Evolutionary conservation across 495 filamentous ascomycete genomes (phyloP).

Genomic region (Penicillium taxi): DNA sequence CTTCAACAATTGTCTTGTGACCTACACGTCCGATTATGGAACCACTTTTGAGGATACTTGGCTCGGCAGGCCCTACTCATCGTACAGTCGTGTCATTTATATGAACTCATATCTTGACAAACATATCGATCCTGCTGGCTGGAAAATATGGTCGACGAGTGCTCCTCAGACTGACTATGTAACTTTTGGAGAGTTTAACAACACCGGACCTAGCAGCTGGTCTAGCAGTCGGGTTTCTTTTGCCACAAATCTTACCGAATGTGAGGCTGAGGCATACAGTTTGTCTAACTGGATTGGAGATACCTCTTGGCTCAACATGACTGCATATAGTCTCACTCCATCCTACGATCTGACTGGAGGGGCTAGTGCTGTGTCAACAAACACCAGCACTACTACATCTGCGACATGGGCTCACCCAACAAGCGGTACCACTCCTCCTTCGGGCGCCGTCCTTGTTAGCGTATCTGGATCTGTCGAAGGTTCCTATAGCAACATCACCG

Average conservation of each 20-base stretch:
- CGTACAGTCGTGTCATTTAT: slow-evolving; percentile 51
- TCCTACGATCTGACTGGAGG: slow-evolving; percentile 6
- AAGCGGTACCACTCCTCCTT: slow-evolving; percentile 4
- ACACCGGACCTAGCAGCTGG: slow-evolving; percentile 10
- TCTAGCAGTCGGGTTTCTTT: slow-evolving; percentile 11
- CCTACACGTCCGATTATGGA: slow-evolving; percentile 39
- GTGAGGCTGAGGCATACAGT: slow-evolving; percentile 8
- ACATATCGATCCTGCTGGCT: slow-evolving; percentile 51
- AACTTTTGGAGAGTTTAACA: slow-evolving; percentile 16
- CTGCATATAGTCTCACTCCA: slow-evolving; percentile 3
- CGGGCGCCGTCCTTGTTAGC: slow-evolving; percentile 4
- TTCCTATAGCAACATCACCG: slow-evolving; percentile 6
- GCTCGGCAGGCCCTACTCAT: slow-evolving; percentile 53
- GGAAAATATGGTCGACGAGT: slow-evolving; percentile 26
- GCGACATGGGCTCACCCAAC: slow-evolving; percentile 6
- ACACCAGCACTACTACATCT: background rate
- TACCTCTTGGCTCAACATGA: slow-evolving; percentile 10
- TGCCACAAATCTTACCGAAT: slow-evolving; percentile 10
- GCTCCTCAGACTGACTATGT: slow-evolving; percentile 14
- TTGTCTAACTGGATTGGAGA: slow-evolving; percentile 8
- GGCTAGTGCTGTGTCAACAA: background rate
- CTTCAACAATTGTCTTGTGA: slow-evolving; percentile 25
- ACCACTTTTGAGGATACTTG: slow-evolving; percentile 33
- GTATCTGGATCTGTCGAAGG: background rate
- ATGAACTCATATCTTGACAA: slow-evolving; percentile 43